Conservation (phyloP, 371 early-diverging fungal species). For the Saksenaea oblongispora region DNA sequence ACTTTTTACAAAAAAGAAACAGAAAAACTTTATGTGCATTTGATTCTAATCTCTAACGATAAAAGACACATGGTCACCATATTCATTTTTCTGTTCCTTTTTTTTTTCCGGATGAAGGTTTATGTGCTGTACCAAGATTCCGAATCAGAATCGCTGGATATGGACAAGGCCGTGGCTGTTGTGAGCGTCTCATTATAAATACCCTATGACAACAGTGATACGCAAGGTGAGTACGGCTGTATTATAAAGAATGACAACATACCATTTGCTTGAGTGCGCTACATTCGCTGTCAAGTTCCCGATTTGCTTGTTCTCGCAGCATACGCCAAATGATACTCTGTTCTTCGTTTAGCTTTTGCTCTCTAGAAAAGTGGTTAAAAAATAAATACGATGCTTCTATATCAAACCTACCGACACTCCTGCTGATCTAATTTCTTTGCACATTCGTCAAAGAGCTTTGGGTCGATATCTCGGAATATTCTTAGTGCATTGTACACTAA, state of each 20-base stretch:
- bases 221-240: too few relatives aligned
- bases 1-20: too few relatives aligned
- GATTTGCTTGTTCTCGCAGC: not conserved
- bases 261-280: not conserved
- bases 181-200: not conserved
- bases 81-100: too few relatives aligned
- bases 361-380: not conserved
- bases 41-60: too few relatives aligned
- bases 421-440: conserved; percentile 59
- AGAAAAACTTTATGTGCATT: too few relatives aligned
- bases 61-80: not conserved
- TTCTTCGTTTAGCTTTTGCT: not conserved
- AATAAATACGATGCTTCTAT: not conserved
- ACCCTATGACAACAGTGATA: not conserved
- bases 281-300: not conserved
- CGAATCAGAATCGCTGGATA: not conserved
- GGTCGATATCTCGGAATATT: conserved; percentile 89
- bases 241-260: not conserved
- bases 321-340: not conserved
- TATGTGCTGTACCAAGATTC: conserved; percentile 1
- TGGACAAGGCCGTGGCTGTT: not conserved
- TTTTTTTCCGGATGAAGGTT: not conserved
- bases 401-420: conserved; percentile 14
- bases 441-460: conserved; percentile 89
- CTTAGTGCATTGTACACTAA: conserved; percentile 92